These are phyloP conservation scores for Pythium apleroticum DNA, from an alignment of 352 stramenopile species.

Conservation along the genomic window DNA sequence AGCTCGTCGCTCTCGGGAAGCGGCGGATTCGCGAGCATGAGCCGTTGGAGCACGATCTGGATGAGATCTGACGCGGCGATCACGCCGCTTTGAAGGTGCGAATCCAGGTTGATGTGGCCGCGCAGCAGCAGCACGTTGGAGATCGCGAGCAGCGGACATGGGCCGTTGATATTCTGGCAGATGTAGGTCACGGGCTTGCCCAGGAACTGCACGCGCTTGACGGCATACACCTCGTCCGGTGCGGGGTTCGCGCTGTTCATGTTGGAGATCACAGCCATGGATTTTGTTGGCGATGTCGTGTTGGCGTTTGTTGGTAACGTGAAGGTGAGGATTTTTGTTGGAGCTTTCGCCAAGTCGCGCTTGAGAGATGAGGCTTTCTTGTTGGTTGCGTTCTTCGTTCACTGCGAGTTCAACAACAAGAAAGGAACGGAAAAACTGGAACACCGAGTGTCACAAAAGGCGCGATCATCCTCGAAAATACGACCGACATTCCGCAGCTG, in stretches of 20 bases:
- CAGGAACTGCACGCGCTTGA: constrained; percentile 84
- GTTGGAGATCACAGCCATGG: constrained; percentile 5
- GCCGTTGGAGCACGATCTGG: constrained; percentile 83
- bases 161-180: constrained; percentile 98
- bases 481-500: constrained; percentile 23
- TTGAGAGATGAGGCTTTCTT: background rate
- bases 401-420: constrained; percentile 17
- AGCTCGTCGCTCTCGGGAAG: constrained; percentile 51
- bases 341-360: background rate
- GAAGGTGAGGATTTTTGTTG: background rate
- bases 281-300: background rate
- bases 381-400: constrained; percentile 8
- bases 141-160: constrained; percentile 96
- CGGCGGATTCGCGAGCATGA: constrained; percentile 84
- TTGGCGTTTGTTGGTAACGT: background rate
- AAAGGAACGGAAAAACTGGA: constrained; percentile 16
- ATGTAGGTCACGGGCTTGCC: constrained; percentile 86
- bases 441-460: constrained; percentile 24
- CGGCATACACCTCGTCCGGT: constrained; percentile 53
- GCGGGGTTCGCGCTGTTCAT: background rate
- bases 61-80: constrained; percentile 91
- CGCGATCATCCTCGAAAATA: constrained; percentile 27
- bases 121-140: constrained; percentile 95
- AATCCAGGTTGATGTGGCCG: constrained; percentile 83
- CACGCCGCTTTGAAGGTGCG: constrained; percentile 48